Evolutionary conservation across 495 filamentous ascomycete species (phyloP), one percentile per base, ranked within the genome.

Genomic region (Aspergillus biplanus): DNA sequence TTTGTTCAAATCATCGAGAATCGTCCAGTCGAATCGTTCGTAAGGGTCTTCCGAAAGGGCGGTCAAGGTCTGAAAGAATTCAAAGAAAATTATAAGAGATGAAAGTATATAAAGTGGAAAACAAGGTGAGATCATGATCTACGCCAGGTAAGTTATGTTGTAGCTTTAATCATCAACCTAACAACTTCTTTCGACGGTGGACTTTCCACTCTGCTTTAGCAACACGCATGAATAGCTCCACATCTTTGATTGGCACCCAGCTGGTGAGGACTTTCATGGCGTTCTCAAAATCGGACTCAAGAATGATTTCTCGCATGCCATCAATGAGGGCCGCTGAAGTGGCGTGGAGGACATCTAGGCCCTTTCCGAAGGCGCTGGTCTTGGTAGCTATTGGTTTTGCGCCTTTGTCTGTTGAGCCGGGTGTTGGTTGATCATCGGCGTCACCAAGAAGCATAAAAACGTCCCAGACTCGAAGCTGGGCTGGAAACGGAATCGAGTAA

Each of bases 401-500:
- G 48, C 88, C 86, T 55, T 84, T 86, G 53, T 75, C 71, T 48
- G 86, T 85, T 11, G 78, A 72, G 7, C 52, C 27, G 9, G 65
- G 33, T 4, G 67, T 46, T 27, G 65, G 58, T 6, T 50, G 52
- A 33, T 78, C 73, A 33, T 82, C 75, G 4, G 82, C 79, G 67
- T 96, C 93, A 49, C 95, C 95, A 31, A 99, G 87, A 3, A 99
- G 88, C 91, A 99, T 93, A 77, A 99, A 98, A 1, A 96, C 92
- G 69, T 99, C 95, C 95, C 95, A 99, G 6, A 99, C 91, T 52
- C 95, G 89, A n/a, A 99, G 89, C 71, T 99, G 95, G 9, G 96
- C 96, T 0, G 92, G 85, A 69, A 98, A 99, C 3, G 95, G 95
- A 62, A 99, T 92, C 16, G 92, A 96, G 66, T 97, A 90, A 76